phyloP scores from a whole-genome alignment of 306 rosid species.

The Spatholobus suberectus region DNA sequence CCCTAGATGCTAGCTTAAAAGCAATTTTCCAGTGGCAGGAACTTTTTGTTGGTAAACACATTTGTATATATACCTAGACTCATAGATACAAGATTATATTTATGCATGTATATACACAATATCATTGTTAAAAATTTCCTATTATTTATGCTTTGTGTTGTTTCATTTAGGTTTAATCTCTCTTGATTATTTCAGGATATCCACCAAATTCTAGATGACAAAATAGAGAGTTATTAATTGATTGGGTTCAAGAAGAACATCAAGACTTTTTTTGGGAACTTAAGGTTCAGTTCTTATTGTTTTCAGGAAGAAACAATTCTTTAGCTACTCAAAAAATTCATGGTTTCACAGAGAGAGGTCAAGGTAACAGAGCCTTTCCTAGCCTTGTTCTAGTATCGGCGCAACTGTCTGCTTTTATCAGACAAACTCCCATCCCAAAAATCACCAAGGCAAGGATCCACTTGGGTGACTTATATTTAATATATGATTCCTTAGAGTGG shows the following conservation, averaged over 20 bases:
- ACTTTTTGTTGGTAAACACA: conserved; percentile 62
- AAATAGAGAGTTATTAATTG: conserved; percentile 57
- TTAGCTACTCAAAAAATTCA: conserved; percentile 56
- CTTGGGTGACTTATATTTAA: conserved; percentile 16
- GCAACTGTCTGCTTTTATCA: conserved; percentile 74
- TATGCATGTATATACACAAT: neutral
- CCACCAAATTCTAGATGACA: conserved; percentile 72
- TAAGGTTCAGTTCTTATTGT: conserved; percentile 61
- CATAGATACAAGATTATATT: conserved; percentile 10
- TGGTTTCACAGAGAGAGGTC: conserved; percentile 57
- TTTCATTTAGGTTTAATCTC: conserved; percentile 29
- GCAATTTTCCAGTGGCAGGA: conserved; percentile 69
- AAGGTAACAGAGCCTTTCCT: conserved; percentile 69
- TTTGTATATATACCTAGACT: conserved; percentile 13
- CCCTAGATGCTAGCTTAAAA: conserved; percentile 71
- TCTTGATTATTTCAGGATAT: conserved; percentile 61
- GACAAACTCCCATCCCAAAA: conserved; percentile 80
- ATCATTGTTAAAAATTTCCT: neutral
- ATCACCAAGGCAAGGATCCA: conserved; percentile 70
- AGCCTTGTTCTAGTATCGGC: conserved; percentile 81
- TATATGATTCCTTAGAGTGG: neutral
- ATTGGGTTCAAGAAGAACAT: conserved; percentile 89
- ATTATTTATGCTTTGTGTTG: conserved; percentile 1
- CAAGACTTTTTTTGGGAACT: conserved; percentile 78
- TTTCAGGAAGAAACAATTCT: conserved; percentile 66